Base-by-base conservation (phyloP, 805 yeast genomes). In the Sugiyamaella marilandica region DNA sequence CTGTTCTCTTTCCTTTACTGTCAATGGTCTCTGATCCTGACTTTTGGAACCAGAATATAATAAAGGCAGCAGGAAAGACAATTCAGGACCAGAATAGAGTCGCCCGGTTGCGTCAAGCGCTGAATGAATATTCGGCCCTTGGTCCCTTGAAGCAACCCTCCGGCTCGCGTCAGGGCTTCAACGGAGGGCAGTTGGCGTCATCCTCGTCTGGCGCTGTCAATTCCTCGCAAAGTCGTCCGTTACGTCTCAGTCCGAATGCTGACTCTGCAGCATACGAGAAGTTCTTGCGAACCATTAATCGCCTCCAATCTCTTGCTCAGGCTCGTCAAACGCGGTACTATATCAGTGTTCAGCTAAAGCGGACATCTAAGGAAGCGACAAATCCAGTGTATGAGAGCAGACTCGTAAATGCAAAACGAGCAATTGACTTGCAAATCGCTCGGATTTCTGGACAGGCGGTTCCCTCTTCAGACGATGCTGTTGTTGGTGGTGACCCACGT, bases 61-160 rank as follows among this genome's bases (percentile, higher is more conserved):
- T 82, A 9, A 77, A 78, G 49, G 65, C 77, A 1, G 78, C 86
- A 1, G 83, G 88, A 2, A 77, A 76, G 31, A 77, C 85, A 10
- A 71, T 91, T 63, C 82, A 82, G 56, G 95, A 88, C 61, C 72
- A 90, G 51, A 78, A 78, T 35, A 88, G 87, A 61, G 95, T 90
- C 0, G 79, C 83, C 54, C 78, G 82, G 57, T 75, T 91, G 19
- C 70, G 95, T 55, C 80, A 77, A 19, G 86, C 87, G 0, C 70
- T 90, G 34, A 84, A 83, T 56, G 77, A 80, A 55, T 94, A 89
- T 61, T 74, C 64, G 10, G 54, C 53, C 26, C 49, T 47, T 29
- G 41, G 52, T 55, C 34, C 51, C 41, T n/a, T 44, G 50, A 19
- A 13, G 24, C 11, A 39, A 13, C 43, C 14, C 7, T 7, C 43